These are phyloP conservation scores for Marasmius tenuissimus DNA, from an alignment of 1,284 basidiomycete species.

Conservation along the genomic window DNA sequence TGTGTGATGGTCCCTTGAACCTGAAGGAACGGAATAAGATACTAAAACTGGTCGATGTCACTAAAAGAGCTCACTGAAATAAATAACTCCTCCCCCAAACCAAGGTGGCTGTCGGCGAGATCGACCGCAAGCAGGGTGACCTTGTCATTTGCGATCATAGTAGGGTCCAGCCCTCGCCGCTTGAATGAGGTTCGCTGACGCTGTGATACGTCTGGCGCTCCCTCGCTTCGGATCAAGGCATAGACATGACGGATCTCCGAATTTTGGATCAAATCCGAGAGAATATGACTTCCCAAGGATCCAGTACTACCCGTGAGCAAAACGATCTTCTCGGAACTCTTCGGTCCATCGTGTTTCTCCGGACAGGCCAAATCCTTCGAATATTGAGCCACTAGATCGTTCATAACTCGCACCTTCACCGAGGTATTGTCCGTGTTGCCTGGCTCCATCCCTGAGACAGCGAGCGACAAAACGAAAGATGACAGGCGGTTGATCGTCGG, in stretches of 20 bases:
- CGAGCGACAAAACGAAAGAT: conserved; percentile 5
- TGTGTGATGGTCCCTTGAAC: conserved; percentile 2
- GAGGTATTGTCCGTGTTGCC: background rate
- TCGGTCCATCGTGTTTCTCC: background rate
- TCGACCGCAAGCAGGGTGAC: conserved; percentile 21
- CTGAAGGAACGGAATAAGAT: conserved; percentile 5
- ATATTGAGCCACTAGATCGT: conserved; percentile 3
- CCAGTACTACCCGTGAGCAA: conserved; percentile 5
- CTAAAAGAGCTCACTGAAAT: conserved; percentile 14
- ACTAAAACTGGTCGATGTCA: background rate
- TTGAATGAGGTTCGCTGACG: conserved; percentile 14
- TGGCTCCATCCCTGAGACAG: background rate
- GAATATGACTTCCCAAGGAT: conserved; percentile 1
- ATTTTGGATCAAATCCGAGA: background rate
- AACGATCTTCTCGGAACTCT: background rate
- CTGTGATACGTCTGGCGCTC: background rate
- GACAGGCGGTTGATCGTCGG: conserved; percentile 18
- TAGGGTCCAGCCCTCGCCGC: conserved; percentile 16
- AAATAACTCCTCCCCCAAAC: conserved; percentile 10
- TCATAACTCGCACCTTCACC: background rate
- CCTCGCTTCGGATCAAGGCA: conserved; percentile 27
- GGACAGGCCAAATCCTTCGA: background rate
- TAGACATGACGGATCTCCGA: conserved; percentile 23
- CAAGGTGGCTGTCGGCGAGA: conserved; percentile 6
- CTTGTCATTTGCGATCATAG: conserved; percentile 13